A percentile compares a stretch with the other conserved stretches of the same genome.
phyloP scores from a whole-genome alignment of 1,139 yeast species.

The Geotrichum klebahnii region DNA sequence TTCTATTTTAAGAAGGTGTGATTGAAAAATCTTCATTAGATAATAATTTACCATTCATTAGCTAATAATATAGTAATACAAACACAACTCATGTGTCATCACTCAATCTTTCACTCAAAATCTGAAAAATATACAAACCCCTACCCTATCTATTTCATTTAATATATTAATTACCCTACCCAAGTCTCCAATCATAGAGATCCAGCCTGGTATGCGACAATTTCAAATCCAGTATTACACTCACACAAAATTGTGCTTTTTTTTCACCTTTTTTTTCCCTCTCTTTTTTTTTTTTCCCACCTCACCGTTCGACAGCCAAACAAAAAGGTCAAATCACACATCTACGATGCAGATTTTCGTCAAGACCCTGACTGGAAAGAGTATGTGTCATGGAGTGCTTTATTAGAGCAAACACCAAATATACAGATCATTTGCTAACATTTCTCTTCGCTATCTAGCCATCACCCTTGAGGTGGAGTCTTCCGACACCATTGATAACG shows the following conservation, averaged over 20 bases:
- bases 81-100: too few relatives aligned
- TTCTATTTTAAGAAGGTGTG: too few relatives aligned
- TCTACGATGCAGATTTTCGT: slow-evolving; percentile 88
- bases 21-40: too few relatives aligned
- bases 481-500: slow-evolving; percentile 97
- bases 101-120: too few relatives aligned
- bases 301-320: slow-evolving; percentile 12
- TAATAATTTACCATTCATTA: too few relatives aligned
- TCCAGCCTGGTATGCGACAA: neutral
- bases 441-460: slow-evolving; percentile 41
- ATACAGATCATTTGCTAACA: slow-evolving; percentile 44
- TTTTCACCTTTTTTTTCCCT: slow-evolving; percentile 7
- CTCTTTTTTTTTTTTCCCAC: slow-evolving; percentile 10
- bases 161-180: too few relatives aligned
- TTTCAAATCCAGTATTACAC: too few relatives aligned
- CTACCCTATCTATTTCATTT: too few relatives aligned
- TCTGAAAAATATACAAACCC: too few relatives aligned
- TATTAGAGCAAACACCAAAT: neutral
- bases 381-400: slow-evolving; percentile 22
- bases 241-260: slow-evolving; percentile 8
- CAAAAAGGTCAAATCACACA: slow-evolving; percentile 18
- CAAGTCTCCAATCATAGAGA: neutral
- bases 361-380: slow-evolving; percentile 98
- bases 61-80: too few relatives aligned
- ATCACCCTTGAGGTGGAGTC: slow-evolving; percentile 98